Evolutionary conservation across 345 rosid species (phyloP).

Genomic region (Linum usitatissimum): DNA sequence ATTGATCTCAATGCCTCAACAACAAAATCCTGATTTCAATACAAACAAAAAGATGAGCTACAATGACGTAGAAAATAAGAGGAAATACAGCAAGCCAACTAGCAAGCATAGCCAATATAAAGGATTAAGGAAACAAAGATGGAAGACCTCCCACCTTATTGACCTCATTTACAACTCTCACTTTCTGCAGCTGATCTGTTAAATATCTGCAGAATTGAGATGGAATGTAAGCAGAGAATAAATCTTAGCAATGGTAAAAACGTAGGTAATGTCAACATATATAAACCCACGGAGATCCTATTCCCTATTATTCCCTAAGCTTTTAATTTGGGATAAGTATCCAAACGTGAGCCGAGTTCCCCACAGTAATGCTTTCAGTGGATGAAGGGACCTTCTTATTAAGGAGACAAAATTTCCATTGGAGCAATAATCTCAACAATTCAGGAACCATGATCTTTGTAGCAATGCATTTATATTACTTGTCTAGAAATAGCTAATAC

Average conservation of each 20-base stretch:
- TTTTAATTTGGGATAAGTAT: too few species aligned
- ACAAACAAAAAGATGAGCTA: conserved; percentile 2
- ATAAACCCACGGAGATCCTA: background rate
- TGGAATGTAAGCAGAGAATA: background rate
- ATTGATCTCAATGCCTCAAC: conserved; percentile 92
- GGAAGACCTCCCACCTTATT: conserved; percentile 44
- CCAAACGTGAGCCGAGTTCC: background rate
- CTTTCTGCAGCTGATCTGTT: conserved; percentile 70
- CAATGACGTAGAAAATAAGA: conserved; percentile 11
- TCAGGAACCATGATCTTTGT: background rate
- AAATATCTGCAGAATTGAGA: conserved; percentile 44
- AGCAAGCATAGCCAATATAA: background rate
- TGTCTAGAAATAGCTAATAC: background rate
- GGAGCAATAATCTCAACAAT: background rate
- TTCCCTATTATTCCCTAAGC: background rate
- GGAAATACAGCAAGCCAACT: conserved; percentile 1
- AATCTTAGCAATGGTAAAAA: background rate
- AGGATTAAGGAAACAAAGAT: background rate
- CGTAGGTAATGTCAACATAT: background rate
- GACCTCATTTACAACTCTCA: conserved; percentile 63
- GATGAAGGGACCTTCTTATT: background rate
- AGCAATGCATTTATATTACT: background rate
- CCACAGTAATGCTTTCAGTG: background rate
- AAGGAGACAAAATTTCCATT: background rate
- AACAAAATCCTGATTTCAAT: conserved; percentile 52